phyloP scores from a whole-genome alignment of 148 eudicot species.

The Fagopyrum tataricum region DNA sequence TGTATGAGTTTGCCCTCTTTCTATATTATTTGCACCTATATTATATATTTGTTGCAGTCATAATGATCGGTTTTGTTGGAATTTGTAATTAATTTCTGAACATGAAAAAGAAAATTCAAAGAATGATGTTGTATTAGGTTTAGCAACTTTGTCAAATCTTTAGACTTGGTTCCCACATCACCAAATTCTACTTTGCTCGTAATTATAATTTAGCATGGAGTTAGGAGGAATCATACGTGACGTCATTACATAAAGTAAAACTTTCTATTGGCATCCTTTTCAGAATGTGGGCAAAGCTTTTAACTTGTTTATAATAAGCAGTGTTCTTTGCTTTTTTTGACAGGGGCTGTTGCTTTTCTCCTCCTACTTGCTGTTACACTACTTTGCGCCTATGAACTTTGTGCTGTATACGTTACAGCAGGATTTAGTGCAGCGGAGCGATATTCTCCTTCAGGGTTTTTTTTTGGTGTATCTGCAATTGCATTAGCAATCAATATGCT shows the following conservation, averaged over 20 bases:
- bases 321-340: not conserved
- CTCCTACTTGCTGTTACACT: slow-evolving; percentile 88
- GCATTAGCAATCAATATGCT: slow-evolving; percentile 98
- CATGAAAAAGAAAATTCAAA: not conserved
- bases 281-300: not conserved
- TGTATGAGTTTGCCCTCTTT: slow-evolving; percentile 18
- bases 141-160: not conserved
- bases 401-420: slow-evolving; percentile 96
- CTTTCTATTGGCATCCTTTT: not conserved
- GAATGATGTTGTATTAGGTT: not conserved
- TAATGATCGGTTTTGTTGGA: not conserved
- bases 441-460: slow-evolving; percentile 96
- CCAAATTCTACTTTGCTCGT: not conserved
- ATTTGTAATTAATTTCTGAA: not conserved
- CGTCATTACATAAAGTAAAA: not conserved
- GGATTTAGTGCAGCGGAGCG: slow-evolving; percentile 71
- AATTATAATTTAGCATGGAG: not conserved
- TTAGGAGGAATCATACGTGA: not conserved
- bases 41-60: not conserved
- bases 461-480: slow-evolving; percentile 98
- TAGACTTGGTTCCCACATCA: not conserved
- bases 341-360: slow-evolving; percentile 97
- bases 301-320: not conserved
- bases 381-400: slow-evolving; percentile 93
- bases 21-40: not conserved